Evolutionary conservation across 345 rosid genomes (phyloP).

Genomic region (Salix arbutifolia): DNA sequence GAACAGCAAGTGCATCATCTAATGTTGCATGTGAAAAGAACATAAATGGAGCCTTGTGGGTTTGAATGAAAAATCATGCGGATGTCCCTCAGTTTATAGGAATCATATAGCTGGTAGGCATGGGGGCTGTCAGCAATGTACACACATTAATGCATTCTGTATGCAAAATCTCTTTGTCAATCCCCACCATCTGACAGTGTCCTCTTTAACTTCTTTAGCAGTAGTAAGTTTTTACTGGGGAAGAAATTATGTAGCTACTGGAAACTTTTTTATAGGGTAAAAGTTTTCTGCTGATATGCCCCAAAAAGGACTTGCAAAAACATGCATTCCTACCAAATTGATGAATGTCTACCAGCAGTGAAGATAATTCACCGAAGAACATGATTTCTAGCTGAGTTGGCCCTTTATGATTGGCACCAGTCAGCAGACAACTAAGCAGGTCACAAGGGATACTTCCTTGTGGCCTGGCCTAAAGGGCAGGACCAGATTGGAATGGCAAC

Average conservation of each 20-base stretch:
- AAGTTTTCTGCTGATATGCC: neutral
- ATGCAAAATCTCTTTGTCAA: neutral
- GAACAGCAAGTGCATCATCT: neutral
- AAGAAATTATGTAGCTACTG: neutral
- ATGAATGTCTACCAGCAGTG: neutral
- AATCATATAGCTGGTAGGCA: neutral
- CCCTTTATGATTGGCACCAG: neutral
- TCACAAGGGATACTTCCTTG: neutral
- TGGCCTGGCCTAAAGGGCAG: neutral
- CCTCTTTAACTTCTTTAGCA: neutral
- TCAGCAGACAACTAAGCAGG: neutral
- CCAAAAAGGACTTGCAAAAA: neutral
- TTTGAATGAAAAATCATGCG: conserved; percentile 5
- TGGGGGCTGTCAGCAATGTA: conserved; percentile 4
- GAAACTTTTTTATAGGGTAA: neutral
- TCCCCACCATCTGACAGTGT: neutral
- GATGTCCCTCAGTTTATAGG: neutral
- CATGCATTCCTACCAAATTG: neutral
- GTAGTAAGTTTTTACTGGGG: neutral
- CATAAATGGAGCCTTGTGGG: neutral
- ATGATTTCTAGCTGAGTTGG: neutral
- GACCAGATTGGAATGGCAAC: neutral
- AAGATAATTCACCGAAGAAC: neutral
- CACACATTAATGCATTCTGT: neutral
- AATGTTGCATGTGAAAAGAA: neutral